Conservation (phyloP, 345 rosid genomes). For the Hibiscus trionum region DNA sequence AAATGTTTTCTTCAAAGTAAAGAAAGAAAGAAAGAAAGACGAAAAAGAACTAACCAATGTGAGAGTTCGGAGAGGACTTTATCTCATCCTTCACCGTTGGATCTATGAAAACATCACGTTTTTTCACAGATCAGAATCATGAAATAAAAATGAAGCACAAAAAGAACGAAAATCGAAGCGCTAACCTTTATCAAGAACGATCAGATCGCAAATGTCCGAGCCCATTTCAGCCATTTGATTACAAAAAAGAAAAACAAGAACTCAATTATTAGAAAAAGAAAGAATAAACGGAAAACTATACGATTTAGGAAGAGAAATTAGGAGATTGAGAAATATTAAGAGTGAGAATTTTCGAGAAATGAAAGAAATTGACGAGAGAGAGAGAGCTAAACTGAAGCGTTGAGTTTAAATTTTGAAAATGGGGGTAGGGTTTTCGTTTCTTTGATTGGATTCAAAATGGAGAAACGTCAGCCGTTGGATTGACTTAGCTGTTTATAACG, state of each 20-base stretch:
- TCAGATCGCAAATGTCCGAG: neutral
- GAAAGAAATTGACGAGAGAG: neutral
- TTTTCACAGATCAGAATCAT: neutral
- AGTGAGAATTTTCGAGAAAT: neutral
- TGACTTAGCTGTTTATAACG: neutral
- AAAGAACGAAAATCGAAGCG: neutral
- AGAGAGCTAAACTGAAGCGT: neutral
- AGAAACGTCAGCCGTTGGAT: neutral
- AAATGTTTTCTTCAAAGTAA: neutral
- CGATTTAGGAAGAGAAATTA: neutral
- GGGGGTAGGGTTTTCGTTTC: neutral
- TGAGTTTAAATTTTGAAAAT: slow-evolving; percentile 1
- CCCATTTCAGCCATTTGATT: neutral
- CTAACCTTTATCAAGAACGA: neutral
- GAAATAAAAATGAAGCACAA: neutral
- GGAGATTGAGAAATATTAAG: neutral
- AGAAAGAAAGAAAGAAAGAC: neutral
- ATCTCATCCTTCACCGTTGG: neutral
- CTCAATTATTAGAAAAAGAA: neutral
- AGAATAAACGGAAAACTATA: neutral
- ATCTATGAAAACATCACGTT: neutral
- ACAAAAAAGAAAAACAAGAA: neutral
- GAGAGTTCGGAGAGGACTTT: neutral
- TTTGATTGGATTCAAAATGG: neutral
- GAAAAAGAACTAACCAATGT: neutral